These are phyloP conservation scores for Huntiella decipiens DNA, from an alignment of 2,329 filamentous ascomycete species.

Conservation along the genomic window DNA sequence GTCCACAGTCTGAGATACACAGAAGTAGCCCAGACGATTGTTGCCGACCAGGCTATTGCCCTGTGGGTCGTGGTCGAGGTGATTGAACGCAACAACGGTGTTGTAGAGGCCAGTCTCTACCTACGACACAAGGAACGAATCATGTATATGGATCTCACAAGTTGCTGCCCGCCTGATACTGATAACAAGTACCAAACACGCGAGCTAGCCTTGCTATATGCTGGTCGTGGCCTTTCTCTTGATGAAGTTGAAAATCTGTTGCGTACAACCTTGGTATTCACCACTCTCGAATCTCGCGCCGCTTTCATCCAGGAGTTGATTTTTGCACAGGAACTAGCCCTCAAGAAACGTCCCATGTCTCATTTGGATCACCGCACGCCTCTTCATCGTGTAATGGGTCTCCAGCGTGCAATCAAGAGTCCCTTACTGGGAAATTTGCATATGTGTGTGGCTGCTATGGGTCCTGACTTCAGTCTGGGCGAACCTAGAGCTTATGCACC, in stretches of 20 bases:
- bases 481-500: too few species aligned
- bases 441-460: background rate
- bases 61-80: conserved; percentile 6
- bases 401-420: background rate
- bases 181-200: background rate
- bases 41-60: background rate
- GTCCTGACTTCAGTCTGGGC: background rate
- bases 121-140: conserved; percentile 5
- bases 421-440: background rate
- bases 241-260: background rate
- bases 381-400: background rate
- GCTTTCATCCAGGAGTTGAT: background rate
- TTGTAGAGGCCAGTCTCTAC: conserved; percentile 1
- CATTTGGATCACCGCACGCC: background rate
- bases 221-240: background rate
- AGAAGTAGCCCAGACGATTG: background rate
- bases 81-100: conserved; percentile 3
- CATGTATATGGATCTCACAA: conserved; percentile 5
- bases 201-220: conserved; percentile 2
- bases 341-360: background rate
- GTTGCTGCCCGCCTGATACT: background rate
- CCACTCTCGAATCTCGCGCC: background rate
- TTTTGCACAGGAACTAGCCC: background rate
- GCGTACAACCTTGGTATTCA: background rate
- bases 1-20: conserved; percentile 6